Conservation (phyloP, 2,329 filamentous ascomycete genomes). For the Fusarium goolgardi region DNA sequence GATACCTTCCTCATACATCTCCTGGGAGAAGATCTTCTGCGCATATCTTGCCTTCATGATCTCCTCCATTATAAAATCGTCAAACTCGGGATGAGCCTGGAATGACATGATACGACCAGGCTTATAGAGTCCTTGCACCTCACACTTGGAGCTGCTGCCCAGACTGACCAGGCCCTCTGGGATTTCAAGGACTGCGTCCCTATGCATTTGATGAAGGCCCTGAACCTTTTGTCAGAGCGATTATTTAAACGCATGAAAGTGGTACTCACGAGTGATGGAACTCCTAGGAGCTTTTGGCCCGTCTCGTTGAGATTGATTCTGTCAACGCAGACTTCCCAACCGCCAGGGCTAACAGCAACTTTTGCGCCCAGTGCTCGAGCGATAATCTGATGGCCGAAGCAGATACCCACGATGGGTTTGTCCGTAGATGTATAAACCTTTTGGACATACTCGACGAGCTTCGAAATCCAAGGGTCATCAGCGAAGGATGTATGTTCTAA, state of each 20-base stretch:
- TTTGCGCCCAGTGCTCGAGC: slow-evolving; percentile 55
- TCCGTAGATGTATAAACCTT: slow-evolving; percentile 43
- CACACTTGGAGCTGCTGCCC: slow-evolving; percentile 54
- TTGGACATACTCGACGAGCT: slow-evolving; percentile 52
- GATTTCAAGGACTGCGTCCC: slow-evolving; percentile 55
- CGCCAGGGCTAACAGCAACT: slow-evolving; percentile 52
- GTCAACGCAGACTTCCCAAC: slow-evolving; percentile 58
- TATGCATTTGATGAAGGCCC: slow-evolving; percentile 58
- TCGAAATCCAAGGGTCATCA: slow-evolving; percentile 56
- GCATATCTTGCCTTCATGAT: slow-evolving; percentile 47
- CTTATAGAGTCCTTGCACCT: slow-evolving; percentile 56
- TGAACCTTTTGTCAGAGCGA: slow-evolving; percentile 15
- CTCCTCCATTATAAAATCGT: slow-evolving; percentile 52
- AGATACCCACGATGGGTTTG: slow-evolving; percentile 57
- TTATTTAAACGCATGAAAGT: rapidly evolving
- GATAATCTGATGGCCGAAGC: slow-evolving; percentile 61
- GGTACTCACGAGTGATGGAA: slow-evolving; percentile 43
- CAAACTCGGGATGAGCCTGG: slow-evolving; percentile 60
- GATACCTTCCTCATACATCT: slow-evolving; percentile 46
- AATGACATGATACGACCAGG: slow-evolving; percentile 53
- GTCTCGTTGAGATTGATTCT: slow-evolving; percentile 52
- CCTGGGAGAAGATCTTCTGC: slow-evolving; percentile 45
- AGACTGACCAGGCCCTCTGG: slow-evolving; percentile 53
- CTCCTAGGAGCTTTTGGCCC: slow-evolving; percentile 53
- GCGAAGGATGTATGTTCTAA: slow-evolving; percentile 53